phyloP scores from a whole-genome alignment of 345 rosid species.

The Pseudoturritis turrita region DNA sequence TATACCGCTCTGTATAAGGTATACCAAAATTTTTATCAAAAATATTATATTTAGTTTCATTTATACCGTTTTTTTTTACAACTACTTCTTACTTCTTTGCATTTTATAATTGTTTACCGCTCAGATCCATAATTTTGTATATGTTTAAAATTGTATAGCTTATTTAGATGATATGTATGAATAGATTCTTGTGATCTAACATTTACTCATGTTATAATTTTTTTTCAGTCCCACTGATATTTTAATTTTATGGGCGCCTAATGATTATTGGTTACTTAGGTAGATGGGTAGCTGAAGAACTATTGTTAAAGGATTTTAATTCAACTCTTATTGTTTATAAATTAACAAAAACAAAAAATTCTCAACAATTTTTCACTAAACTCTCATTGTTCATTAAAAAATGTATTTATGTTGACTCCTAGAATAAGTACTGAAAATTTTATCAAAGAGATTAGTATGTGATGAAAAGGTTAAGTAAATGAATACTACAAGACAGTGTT shows the following conservation, averaged over 20 bases:
- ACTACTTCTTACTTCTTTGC: too few relatives aligned
- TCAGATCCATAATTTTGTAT: too few relatives aligned
- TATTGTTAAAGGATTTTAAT: not conserved
- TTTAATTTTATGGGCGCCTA: not conserved
- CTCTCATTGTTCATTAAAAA: not conserved
- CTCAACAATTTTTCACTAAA: not conserved
- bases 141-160: too few relatives aligned
- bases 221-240: not conserved
- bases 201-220: not conserved
- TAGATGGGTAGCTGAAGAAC: not conserved
- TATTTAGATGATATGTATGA: too few relatives aligned
- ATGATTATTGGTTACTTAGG: not conserved
- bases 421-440: not conserved
- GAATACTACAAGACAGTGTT: not conserved
- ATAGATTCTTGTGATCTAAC: too few relatives aligned
- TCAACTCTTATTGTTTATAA: not conserved
- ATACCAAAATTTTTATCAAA: too few relatives aligned
- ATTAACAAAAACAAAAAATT: not conserved
- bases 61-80: too few relatives aligned
- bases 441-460: not conserved
- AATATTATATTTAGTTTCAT: too few relatives aligned
- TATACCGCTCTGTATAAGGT: too few relatives aligned
- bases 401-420: not conserved
- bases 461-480: not conserved
- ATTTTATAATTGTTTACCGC: too few relatives aligned